phyloP scores from a whole-genome alignment of 1,284 basidiomycete species.

The Microbotryum violaceum region DNA sequence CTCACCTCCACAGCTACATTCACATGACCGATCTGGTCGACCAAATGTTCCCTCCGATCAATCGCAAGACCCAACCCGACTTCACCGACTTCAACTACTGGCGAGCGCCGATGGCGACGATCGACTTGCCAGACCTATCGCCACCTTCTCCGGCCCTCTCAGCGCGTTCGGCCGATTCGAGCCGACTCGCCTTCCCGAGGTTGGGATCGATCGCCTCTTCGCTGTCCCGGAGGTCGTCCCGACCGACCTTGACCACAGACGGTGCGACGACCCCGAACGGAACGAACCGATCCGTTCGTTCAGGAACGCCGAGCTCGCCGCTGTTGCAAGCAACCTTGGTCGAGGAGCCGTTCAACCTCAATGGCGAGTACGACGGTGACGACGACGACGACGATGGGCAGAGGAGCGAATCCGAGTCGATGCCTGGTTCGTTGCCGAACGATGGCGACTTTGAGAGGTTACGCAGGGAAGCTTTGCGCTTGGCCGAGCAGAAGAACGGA shows the following conservation, averaged over 20 bases:
- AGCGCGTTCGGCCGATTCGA: constrained; percentile 64
- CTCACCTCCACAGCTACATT: constrained; percentile 57
- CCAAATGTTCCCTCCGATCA: constrained; percentile 96
- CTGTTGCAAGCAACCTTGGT: constrained; percentile 21
- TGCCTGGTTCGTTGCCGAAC: constrained; percentile 37
- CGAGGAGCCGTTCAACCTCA: constrained; percentile 16
- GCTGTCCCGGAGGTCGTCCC: constrained; percentile 28
- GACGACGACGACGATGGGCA: constrained; percentile 20
- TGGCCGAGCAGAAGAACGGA: not conserved
- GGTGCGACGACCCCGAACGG: constrained; percentile 5
- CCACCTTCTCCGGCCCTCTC: constrained; percentile 63
- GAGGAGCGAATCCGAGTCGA: constrained; percentile 26
- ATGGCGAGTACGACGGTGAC: constrained; percentile 21
- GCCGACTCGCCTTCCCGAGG: constrained; percentile 27
- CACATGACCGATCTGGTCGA: constrained; percentile 98
- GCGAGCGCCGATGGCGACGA: constrained; percentile 61
- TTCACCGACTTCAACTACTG: constrained; percentile 98
- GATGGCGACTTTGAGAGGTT: constrained; percentile 32
- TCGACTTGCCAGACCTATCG: constrained; percentile 72
- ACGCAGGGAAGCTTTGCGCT: constrained; percentile 11
- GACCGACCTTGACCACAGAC: constrained; percentile 16
- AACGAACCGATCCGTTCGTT: constrained; percentile 4
- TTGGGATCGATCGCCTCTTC: constrained; percentile 29
- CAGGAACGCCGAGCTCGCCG: constrained; percentile 20
- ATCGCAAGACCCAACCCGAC: constrained; percentile 76